Evolutionary conservation across 1,284 basidiomycete species (phyloP).

Genomic region (Marasmius tenuissimus): DNA sequence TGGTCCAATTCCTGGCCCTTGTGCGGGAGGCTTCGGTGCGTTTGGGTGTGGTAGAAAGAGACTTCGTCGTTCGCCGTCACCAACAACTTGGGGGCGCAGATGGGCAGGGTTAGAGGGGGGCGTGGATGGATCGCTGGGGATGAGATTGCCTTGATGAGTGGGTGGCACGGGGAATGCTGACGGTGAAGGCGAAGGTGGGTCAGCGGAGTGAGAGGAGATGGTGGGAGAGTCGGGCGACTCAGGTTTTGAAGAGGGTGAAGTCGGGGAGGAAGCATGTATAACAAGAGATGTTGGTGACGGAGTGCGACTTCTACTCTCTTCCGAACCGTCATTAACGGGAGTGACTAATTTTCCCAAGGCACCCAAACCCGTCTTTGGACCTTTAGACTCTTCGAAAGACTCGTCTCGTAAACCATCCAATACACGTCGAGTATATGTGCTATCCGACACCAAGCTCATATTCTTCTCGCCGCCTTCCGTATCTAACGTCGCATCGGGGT

Average conservation of each 20-base stretch:
- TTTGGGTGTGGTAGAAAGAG: slow-evolving; percentile 74
- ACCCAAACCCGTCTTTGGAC: not conserved
- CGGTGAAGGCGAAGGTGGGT: slow-evolving; percentile 15
- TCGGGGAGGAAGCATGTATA: not conserved
- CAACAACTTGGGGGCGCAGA: slow-evolving; percentile 18
- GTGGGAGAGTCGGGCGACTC: slow-evolving; percentile 2
- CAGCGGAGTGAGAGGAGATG: slow-evolving; percentile 7
- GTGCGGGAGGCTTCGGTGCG: slow-evolving; percentile 56
- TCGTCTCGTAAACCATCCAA: not conserved
- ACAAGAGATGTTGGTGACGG: not conserved
- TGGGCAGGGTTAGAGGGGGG: slow-evolving; percentile 29
- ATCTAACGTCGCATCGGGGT: not conserved
- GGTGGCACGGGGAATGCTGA: slow-evolving; percentile 13
- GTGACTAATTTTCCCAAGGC: not conserved
- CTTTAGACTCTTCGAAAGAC: not conserved
- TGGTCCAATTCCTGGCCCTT: slow-evolving; percentile 42
- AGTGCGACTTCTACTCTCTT: not conserved
- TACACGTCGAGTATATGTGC: not conserved
- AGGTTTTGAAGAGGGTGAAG: not conserved
- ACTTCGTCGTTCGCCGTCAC: slow-evolving; percentile 38
- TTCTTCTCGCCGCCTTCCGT: not conserved
- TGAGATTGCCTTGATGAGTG: slow-evolving; percentile 16
- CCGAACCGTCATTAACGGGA: not conserved
- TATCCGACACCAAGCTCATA: not conserved
- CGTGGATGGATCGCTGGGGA: slow-evolving; percentile 19